These are phyloP conservation scores for Fonsecaea erecta DNA, from an alignment of 2,329 filamentous ascomycete species.

Conservation along the genomic window DNA sequence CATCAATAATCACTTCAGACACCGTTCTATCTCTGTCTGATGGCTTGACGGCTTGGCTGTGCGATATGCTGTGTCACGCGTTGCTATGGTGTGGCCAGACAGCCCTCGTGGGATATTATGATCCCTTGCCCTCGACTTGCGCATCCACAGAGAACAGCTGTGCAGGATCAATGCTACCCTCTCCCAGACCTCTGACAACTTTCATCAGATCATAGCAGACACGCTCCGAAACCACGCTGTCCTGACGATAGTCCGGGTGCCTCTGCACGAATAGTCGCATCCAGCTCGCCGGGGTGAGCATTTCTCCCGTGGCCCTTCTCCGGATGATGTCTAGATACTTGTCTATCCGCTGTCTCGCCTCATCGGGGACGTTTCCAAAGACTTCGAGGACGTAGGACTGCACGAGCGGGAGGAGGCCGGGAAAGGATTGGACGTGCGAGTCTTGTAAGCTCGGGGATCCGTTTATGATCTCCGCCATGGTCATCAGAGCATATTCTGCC, in stretches of 20 bases:
- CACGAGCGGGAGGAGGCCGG: constrained; percentile 1
- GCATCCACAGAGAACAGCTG: constrained; percentile 47
- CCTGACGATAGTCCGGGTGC: constrained; percentile 74
- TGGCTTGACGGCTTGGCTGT: too few species aligned
- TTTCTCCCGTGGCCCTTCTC: constrained; percentile 77
- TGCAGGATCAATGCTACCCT: constrained; percentile 47
- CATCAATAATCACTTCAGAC: too few species aligned
- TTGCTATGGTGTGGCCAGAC: too few species aligned
- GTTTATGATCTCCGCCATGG: constrained; percentile 2
- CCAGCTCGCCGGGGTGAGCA: constrained; percentile 91
- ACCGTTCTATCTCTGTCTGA: too few species aligned
- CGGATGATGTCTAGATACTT: constrained; percentile 82
- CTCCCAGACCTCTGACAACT: constrained; percentile 78
- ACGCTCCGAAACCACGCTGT: constrained; percentile 78
- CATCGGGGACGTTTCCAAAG: neutral
- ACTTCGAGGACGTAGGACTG: neutral
- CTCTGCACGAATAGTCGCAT: constrained; percentile 79
- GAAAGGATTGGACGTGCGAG: neutral
- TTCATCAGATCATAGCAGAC: constrained; percentile 82
- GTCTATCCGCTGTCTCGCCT: constrained; percentile 39
- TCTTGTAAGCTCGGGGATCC: neutral
- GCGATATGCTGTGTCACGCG: too few species aligned
- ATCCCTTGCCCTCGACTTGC: neutral
- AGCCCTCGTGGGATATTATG: too few species aligned
- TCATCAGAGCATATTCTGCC: constrained; percentile 3